Evolutionary conservation across 345 rosid genomes (phyloP).

Genomic region (Rhodomyrtus tomentosa): DNA sequence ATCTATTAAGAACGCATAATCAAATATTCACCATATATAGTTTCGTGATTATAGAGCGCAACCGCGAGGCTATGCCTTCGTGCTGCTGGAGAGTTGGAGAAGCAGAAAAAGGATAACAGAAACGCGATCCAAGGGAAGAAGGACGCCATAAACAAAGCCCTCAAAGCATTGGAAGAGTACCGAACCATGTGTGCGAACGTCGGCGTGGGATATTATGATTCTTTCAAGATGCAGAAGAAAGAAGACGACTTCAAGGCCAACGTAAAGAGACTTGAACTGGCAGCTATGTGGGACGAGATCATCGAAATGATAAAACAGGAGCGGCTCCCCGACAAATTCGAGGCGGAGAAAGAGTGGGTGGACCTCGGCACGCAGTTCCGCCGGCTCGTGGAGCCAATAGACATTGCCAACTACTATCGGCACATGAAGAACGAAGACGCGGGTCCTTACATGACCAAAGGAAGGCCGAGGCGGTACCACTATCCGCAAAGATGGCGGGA

Average conservation of each 20-base stretch:
- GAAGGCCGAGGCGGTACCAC: conserved; percentile 61
- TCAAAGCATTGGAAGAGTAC: conserved; percentile 18
- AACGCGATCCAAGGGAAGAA: conserved; percentile 2
- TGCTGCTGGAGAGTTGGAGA: conserved; percentile 49
- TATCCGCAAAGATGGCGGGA: conserved; percentile 58
- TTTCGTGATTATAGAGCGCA: not conserved
- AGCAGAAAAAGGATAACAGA: conserved; percentile 28
- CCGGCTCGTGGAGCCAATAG: conserved; percentile 57
- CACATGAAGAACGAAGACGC: conserved; percentile 69
- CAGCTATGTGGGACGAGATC: conserved; percentile 54
- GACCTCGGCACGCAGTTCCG: conserved; percentile 37
- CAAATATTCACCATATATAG: no score
- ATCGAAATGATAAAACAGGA: conserved; percentile 49
- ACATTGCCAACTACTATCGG: conserved; percentile 66
- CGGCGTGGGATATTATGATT: conserved; percentile 42
- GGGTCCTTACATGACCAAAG: conserved; percentile 43
- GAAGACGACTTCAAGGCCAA: conserved; percentile 54
- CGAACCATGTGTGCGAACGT: conserved; percentile 14
- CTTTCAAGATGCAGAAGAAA: conserved; percentile 33
- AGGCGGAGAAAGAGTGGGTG: conserved; percentile 25
- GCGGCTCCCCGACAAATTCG: conserved; percentile 61
- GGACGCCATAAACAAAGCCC: conserved; percentile 2
- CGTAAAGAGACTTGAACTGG: conserved; percentile 53
- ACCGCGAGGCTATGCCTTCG: conserved; percentile 18
- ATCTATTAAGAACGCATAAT: not conserved